These are phyloP conservation scores for Circinella umbellata DNA, from an alignment of 371 early-diverging fungal genomes.

Conservation along the genomic window DNA sequence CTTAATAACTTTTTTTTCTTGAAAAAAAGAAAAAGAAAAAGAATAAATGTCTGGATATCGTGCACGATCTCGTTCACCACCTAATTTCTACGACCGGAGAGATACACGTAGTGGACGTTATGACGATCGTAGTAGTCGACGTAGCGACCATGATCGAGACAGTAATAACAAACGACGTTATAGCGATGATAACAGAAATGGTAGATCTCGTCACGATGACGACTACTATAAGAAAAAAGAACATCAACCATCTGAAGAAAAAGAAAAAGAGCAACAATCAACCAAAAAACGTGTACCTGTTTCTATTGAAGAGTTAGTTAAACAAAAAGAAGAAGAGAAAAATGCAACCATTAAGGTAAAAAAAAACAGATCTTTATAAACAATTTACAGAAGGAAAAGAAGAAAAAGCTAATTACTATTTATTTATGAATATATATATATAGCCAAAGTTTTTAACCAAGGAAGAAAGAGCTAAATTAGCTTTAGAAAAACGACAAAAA, in stretches of 20 bases:
- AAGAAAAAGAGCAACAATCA: constrained; percentile 13
- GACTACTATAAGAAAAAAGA: neutral
- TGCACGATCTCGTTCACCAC: constrained; percentile 5
- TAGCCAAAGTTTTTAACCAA: constrained; percentile 91
- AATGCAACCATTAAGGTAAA: constrained; percentile 55
- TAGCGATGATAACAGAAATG: neutral
- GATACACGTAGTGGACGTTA: neutral
- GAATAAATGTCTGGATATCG: constrained; percentile 1
- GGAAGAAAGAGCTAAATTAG: constrained; percentile 87
- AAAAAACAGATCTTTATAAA: neutral
- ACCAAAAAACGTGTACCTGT: constrained; percentile 65
- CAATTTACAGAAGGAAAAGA: too few species aligned
- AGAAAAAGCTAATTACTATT: neutral
- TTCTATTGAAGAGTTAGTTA: constrained; percentile 77
- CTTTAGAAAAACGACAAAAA: constrained; percentile 81
- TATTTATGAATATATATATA: neutral
- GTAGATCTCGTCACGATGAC: constrained; percentile 1
- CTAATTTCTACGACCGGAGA: neutral
- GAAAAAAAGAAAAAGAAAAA: too few species aligned
- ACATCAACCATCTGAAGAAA: constrained; percentile 8
- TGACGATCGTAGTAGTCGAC: constrained; percentile 1
- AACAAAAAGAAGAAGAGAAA: constrained; percentile 66
- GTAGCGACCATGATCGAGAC: constrained; percentile 1
- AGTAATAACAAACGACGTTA: neutral
- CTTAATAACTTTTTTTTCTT: too few species aligned